A percentile compares a stretch with the other conserved stretches of the same genome.
Conservation (phyloP, 768 basidiomycete genomes). For the Hygrophorus pudorinus region DNA sequence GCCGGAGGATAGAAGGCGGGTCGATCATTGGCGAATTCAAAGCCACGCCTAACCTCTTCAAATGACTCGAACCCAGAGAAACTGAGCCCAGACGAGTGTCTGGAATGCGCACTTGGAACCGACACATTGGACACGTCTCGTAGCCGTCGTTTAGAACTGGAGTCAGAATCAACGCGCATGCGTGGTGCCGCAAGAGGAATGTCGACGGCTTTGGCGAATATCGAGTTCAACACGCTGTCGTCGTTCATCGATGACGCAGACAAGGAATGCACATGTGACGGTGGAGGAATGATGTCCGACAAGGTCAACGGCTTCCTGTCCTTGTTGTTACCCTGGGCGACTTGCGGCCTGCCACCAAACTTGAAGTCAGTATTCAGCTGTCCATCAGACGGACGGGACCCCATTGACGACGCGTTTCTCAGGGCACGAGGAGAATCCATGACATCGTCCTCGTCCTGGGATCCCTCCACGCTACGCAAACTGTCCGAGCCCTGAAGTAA, state of each 20-base stretch:
- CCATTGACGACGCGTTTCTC: constrained; percentile 21
- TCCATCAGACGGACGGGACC: constrained; percentile 47
- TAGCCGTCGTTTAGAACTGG: constrained; percentile 26
- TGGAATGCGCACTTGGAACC: constrained; percentile 23
- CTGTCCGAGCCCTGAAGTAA: constrained; percentile 29
- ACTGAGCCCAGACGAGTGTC: constrained; percentile 46
- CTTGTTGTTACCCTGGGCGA: constrained; percentile 14
- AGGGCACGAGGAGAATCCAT: constrained; percentile 10
- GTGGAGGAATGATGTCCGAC: constrained; percentile 69
- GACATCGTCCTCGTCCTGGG: constrained; percentile 12
- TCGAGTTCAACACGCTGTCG: constrained; percentile 47
- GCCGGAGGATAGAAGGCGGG: constrained; percentile 58
- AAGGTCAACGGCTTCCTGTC: constrained; percentile 39
- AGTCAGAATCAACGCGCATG: constrained; percentile 29
- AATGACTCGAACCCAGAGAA: constrained; percentile 70
- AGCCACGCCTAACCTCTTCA: constrained; percentile 68
- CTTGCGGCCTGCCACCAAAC: constrained; percentile 48
- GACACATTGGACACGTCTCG: constrained; percentile 14
- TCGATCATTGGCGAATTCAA: constrained; percentile 57
- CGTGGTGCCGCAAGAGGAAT: constrained; percentile 27
- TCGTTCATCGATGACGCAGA: constrained; percentile 38
- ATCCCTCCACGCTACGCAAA: constrained; percentile 24
- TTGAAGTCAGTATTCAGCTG: constrained; percentile 64
- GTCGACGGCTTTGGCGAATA: constrained; percentile 37
- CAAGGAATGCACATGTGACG: constrained; percentile 37